Conservation (phyloP, 306 rosid species). For the Gastrolobium bilobum region DNA sequence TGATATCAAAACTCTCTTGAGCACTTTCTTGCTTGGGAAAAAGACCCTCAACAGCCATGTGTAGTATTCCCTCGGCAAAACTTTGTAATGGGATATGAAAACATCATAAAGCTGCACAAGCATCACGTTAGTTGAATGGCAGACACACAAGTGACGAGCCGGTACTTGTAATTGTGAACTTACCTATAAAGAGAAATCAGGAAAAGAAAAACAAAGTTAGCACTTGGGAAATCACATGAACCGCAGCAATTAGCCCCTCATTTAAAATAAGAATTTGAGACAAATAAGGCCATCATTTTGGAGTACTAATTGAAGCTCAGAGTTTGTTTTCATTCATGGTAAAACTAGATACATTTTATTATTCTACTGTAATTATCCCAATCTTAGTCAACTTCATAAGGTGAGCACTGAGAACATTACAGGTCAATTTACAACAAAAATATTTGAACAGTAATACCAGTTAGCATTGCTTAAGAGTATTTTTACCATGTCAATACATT, state of each 20-base stretch:
- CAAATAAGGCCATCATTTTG: slow-evolving; percentile 3
- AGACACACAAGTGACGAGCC: slow-evolving; percentile 14
- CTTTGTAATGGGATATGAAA: neutral
- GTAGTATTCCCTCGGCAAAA: slow-evolving; percentile 9
- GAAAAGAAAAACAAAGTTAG: slow-evolving; percentile 25
- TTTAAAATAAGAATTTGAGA: neutral
- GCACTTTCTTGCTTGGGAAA: neutral
- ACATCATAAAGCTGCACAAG: slow-evolving; percentile 23
- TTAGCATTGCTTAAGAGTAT: neutral
- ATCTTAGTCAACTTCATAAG: neutral
- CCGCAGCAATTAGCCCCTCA: slow-evolving; percentile 6
- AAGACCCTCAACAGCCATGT: neutral
- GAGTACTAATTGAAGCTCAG: neutral
- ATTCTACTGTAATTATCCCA: neutral
- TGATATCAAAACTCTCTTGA: slow-evolving; percentile 10
- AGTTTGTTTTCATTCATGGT: neutral
- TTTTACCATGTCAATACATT: neutral
- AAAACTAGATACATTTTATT: neutral
- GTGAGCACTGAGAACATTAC: neutral
- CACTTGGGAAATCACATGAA: neutral
- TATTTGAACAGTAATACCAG: neutral
- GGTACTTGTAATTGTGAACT: slow-evolving; percentile 20
- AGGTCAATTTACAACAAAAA: neutral
- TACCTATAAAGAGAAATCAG: slow-evolving; percentile 46
- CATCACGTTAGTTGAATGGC: slow-evolving; percentile 17